Evolutionary conservation across 2,329 filamentous ascomycete genomes (phyloP).

Genomic region (Phyllosticta ampelicida): DNA sequence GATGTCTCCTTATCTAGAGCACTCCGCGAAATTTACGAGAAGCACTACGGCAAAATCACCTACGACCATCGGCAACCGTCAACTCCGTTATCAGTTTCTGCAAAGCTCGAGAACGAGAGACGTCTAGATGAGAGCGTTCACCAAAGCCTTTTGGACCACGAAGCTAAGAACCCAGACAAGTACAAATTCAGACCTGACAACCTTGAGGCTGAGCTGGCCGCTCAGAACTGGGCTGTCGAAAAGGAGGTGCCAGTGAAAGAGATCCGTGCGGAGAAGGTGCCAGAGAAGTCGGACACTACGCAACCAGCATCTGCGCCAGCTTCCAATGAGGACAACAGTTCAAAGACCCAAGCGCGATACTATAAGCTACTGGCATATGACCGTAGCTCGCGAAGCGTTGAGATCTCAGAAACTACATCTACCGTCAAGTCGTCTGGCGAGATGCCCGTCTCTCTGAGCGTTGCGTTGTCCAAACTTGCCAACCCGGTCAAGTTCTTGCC

Average conservation of each 20-base stretch:
- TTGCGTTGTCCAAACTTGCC: slow-evolving; percentile 2
- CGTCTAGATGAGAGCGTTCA: slow-evolving; percentile 5
- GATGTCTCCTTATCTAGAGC: slow-evolving; percentile 27
- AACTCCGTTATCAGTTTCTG: neutral
- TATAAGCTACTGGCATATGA: slow-evolving; percentile 22
- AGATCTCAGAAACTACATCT: slow-evolving; percentile 12
- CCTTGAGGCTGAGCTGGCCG: slow-evolving; percentile 2
- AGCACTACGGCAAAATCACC: slow-evolving; percentile 29
- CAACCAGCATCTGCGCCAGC: neutral
- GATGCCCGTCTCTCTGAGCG: slow-evolving; percentile 13
- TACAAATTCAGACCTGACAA: slow-evolving; percentile 6
- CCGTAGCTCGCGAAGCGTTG: slow-evolving; percentile 17
- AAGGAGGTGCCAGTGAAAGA: neutral
- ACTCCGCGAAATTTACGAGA: slow-evolving; percentile 33
- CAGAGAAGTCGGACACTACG: neutral
- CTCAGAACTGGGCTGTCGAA: neutral
- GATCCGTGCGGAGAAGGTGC: neutral
- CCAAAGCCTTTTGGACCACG: slow-evolving; percentile 4
- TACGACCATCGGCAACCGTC: slow-evolving; percentile 2
- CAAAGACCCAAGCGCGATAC: neutral
- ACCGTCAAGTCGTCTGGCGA: slow-evolving; percentile 7
- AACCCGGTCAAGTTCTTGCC: slow-evolving; percentile 14
- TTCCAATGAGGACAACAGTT: neutral
- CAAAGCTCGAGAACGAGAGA: neutral
- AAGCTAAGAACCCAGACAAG: neutral